Evolutionary conservation across 2,329 filamentous ascomycete species (phyloP).

Genomic region (Dactylella cylindrospora): DNA sequence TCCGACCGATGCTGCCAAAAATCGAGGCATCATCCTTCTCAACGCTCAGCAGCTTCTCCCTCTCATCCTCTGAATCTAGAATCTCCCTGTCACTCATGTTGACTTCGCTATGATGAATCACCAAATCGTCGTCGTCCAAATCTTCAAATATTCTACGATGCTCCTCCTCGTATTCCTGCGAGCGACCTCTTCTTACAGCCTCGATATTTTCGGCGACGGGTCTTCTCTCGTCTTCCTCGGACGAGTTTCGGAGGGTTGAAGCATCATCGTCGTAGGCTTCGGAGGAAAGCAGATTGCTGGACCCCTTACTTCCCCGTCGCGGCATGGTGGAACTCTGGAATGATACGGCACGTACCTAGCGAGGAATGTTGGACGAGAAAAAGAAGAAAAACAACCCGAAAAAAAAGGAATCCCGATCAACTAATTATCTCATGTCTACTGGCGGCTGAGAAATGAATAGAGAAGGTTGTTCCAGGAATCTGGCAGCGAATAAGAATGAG

Average conservation of each 20-base stretch:
- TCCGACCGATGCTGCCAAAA: slow-evolving; percentile 47
- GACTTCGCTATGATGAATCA: slow-evolving; percentile 59
- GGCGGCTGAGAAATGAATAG: too few relatives aligned
- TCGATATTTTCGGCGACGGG: slow-evolving; percentile 76
- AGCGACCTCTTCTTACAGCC: slow-evolving; percentile 41
- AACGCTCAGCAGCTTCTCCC: slow-evolving; percentile 60
- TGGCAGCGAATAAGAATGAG: too few relatives aligned
- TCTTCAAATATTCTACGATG: slow-evolving; percentile 55
- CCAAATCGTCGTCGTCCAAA: slow-evolving; percentile 64
- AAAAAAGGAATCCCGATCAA: too few relatives aligned
- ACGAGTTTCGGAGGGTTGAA: slow-evolving; percentile 63
- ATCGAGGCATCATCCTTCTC: slow-evolving; percentile 43
- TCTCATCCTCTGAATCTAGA: slow-evolving; percentile 73
- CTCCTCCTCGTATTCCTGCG: slow-evolving; percentile 41
- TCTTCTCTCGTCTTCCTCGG: slow-evolving; percentile 65
- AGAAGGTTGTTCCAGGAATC: too few relatives aligned
- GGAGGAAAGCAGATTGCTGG: slow-evolving; percentile 61
- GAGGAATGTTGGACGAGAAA: slow-evolving; percentile 29
- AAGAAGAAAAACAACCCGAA: too few relatives aligned
- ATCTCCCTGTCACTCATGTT: slow-evolving; percentile 70
- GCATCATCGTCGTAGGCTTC: slow-evolving; percentile 69
- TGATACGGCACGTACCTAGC: background rate
- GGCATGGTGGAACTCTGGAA: slow-evolving; percentile 23
- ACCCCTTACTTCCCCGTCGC: slow-evolving; percentile 41
- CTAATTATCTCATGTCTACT: background rate